A percentile compares a stretch with the other conserved stretches of the same genome.
phyloP scores from a whole-genome alignment of 345 rosid species.

The Ailanthus altissimus region DNA sequence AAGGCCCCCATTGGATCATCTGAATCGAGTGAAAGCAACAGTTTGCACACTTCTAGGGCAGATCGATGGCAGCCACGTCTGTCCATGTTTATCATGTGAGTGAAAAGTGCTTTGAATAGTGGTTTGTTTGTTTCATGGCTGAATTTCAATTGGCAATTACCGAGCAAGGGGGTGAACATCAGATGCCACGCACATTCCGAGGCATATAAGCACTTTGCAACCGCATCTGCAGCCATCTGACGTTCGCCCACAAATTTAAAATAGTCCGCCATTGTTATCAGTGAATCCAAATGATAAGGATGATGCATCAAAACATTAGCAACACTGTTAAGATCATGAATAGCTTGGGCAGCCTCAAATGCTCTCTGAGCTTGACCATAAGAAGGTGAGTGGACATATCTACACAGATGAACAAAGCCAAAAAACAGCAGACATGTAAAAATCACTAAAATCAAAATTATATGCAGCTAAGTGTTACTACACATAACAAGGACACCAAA shows the following conservation, averaged over 20 bases:
- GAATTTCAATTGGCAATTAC: conserved; percentile 71
- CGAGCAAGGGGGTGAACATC: conserved; percentile 70
- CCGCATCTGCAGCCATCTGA: conserved; percentile 82
- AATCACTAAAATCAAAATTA: conserved; percentile 7
- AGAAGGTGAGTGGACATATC: conserved; percentile 60
- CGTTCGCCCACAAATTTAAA: conserved; percentile 81
- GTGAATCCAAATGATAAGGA: conserved; percentile 93
- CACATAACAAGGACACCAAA: not conserved
- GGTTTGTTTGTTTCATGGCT: conserved; percentile 80
- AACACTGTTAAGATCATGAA: conserved; percentile 79
- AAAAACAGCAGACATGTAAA: conserved; percentile 7
- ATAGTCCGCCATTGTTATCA: conserved; percentile 88
- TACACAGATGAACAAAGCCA: conserved; percentile 20
- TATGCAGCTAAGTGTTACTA: not conserved
- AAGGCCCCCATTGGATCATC: conserved; percentile 87
- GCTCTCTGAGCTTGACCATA: conserved; percentile 72
- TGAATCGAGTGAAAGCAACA: conserved; percentile 72
- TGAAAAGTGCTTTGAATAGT: conserved; percentile 67
- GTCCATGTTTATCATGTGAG: conserved; percentile 88
- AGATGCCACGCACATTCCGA: conserved; percentile 93
- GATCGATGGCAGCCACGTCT: conserved; percentile 92
- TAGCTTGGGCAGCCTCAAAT: conserved; percentile 83
- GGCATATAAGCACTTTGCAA: conserved; percentile 77
- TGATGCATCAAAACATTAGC: conserved; percentile 62
- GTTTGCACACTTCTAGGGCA: conserved; percentile 86